These are phyloP conservation scores for Zasmidium citrigriseum DNA, from an alignment of 2,329 filamentous ascomycete genomes.

Conservation along the genomic window DNA sequence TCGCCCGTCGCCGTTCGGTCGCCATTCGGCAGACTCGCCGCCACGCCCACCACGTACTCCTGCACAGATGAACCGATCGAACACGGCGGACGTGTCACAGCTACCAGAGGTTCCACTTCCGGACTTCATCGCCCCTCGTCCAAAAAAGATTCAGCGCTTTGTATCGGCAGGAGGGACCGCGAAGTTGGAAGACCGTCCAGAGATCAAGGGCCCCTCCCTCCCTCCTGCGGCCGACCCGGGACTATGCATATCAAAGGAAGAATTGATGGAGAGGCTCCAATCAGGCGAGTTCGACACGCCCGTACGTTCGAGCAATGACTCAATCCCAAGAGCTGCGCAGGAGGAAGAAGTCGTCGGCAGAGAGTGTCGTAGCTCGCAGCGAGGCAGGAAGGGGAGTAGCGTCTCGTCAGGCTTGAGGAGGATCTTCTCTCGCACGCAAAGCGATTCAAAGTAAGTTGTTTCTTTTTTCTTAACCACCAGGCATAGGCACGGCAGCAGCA, in stretches of 20 bases:
- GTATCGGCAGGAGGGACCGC: conserved; percentile 30
- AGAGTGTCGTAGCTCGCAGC: too few relatives aligned
- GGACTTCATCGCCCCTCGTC: conserved; percentile 24
- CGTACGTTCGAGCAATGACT: neutral
- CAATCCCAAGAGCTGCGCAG: neutral
- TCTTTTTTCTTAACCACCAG: neutral
- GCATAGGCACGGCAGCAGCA: neutral
- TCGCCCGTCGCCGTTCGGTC: neutral
- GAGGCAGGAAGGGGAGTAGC: too few relatives aligned
- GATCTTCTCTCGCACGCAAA: neutral
- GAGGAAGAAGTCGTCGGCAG: too few relatives aligned
- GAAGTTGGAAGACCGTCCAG: conserved; percentile 25
- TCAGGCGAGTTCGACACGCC: conserved; percentile 12
- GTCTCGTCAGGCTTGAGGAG: neutral
- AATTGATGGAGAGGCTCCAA: conserved; percentile 10
- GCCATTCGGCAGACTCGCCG: conserved; percentile 1
- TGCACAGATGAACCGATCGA: neutral
- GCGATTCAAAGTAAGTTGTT: neutral
- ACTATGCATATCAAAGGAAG: conserved; percentile 13
- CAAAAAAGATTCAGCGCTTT: conserved; percentile 27
- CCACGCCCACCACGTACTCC: neutral
- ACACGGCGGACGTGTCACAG: neutral
- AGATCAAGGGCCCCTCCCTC: conserved; percentile 15
- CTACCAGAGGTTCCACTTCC: conserved; percentile 8
- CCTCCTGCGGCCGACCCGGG: neutral